These are phyloP conservation scores for Petasospora fabianii DNA, from an alignment of 1,139 yeast genomes.

Conservation along the genomic window DNA sequence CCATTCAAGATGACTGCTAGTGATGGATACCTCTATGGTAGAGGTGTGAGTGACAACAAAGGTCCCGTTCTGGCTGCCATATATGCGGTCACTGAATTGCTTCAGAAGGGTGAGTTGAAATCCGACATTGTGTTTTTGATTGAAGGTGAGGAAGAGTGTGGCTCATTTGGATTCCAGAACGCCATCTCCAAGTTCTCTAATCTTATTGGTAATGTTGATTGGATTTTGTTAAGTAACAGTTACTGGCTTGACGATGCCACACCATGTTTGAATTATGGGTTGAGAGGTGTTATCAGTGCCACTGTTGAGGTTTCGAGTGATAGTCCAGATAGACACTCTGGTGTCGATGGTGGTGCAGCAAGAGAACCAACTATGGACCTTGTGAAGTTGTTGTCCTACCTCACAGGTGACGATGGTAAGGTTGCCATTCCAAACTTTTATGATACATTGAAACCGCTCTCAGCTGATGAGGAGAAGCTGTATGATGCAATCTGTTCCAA, in stretches of 20 bases:
- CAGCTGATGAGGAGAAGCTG: constrained; percentile 50
- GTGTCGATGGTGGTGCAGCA: constrained; percentile 91
- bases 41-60: constrained; percentile 94
- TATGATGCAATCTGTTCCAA: constrained; percentile 56
- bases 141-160: constrained; percentile 96
- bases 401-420: constrained; percentile 55
- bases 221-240: constrained; percentile 86
- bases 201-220: constrained; percentile 70
- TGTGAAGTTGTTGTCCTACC: constrained; percentile 62
- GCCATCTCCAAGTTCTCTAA: constrained; percentile 49
- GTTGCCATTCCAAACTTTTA: constrained; percentile 70
- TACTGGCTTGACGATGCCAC: constrained; percentile 89
- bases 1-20: constrained; percentile 74
- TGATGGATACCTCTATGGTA: constrained; percentile 83
- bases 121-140: constrained; percentile 79
- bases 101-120: constrained; percentile 46
- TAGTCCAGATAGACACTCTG: constrained; percentile 88
- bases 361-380: constrained; percentile 89
- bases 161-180: constrained; percentile 79
- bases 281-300: constrained; percentile 86
- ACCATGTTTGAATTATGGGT: constrained; percentile 91
- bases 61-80: constrained; percentile 92
- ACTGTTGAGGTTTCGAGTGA: constrained; percentile 67
- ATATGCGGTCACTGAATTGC: constrained; percentile 77
- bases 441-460: constrained; percentile 56